These are phyloP conservation scores for Aspergillus saccharolyticus DNA, from an alignment of 495 filamentous ascomycete genomes.

Conservation along the genomic window DNA sequence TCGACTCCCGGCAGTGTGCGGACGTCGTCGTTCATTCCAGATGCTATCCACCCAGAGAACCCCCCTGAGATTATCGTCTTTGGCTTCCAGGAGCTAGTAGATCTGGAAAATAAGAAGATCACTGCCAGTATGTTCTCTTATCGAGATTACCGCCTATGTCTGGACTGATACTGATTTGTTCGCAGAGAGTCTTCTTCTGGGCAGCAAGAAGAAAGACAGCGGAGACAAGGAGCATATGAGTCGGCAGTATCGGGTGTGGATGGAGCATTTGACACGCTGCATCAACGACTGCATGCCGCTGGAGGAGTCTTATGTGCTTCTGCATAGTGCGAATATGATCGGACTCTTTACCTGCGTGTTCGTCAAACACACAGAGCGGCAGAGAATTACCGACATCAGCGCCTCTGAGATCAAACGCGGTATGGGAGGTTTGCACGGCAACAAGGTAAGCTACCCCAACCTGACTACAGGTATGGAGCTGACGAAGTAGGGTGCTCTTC, in stretches of 20 bases:
- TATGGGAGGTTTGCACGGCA: constrained; percentile 88
- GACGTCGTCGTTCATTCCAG: constrained; percentile 69
- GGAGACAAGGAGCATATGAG: constrained; percentile 91
- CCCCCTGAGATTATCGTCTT: constrained; percentile 90
- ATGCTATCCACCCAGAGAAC: constrained; percentile 63
- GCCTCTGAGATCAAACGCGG: constrained; percentile 87
- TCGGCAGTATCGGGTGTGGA: constrained; percentile 94
- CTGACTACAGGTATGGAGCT: neutral
- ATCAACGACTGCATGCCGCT: constrained; percentile 80
- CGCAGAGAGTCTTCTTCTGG: constrained; percentile 57
- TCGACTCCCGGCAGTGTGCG: constrained; percentile 77
- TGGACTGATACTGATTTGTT: constrained; percentile 16
- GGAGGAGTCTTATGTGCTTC: constrained; percentile 71
- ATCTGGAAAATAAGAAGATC: constrained; percentile 92
- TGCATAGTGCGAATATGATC: constrained; percentile 85
- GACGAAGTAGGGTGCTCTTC: constrained; percentile 66
- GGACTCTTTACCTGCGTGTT: constrained; percentile 96
- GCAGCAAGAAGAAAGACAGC: constrained; percentile 81
- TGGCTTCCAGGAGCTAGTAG: constrained; percentile 96
- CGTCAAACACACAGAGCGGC: constrained; percentile 71
- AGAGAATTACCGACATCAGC: constrained; percentile 68
- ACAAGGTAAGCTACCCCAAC: constrained; percentile 57
- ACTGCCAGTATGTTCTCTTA: constrained; percentile 68
- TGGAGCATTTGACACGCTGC: constrained; percentile 74
- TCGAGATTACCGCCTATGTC: neutral